Conservation (phyloP, 2,329 filamentous ascomycete genomes). For the Periconia digitata region DNA sequence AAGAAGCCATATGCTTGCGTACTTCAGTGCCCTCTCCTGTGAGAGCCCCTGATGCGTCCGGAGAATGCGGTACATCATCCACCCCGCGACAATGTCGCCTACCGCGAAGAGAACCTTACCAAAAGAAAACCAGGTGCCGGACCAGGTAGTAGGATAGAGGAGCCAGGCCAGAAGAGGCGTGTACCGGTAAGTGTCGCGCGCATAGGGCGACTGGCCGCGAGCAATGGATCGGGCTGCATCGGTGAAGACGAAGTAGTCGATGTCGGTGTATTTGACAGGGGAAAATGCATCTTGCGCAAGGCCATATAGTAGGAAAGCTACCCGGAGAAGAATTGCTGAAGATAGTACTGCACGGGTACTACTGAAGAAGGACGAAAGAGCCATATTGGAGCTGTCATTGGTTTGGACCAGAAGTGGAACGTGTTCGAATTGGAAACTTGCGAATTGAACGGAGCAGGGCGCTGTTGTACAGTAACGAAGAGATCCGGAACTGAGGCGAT, state of each 20-base stretch:
- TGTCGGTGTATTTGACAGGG: slow-evolving; percentile 95
- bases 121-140: slow-evolving; percentile 70
- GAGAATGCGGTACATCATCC: slow-evolving; percentile 66
- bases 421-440: background rate
- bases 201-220: slow-evolving; percentile 73
- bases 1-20: slow-evolving; percentile 85
- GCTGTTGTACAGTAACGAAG: no score
- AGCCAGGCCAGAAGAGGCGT: slow-evolving; percentile 93
- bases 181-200: slow-evolving; percentile 92
- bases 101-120: slow-evolving; percentile 86
- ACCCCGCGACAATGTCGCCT: slow-evolving; percentile 83
- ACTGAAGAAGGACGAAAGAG: slow-evolving; percentile 35
- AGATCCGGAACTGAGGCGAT: no score
- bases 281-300: slow-evolving; percentile 90
- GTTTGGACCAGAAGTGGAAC: background rate
- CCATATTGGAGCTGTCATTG: slow-evolving; percentile 15
- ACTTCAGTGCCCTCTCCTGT: slow-evolving; percentile 63
- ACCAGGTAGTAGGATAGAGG: slow-evolving; percentile 74
- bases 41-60: slow-evolving; percentile 37
- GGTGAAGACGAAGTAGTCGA: slow-evolving; percentile 98
- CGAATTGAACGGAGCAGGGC: no score
- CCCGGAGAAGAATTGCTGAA: slow-evolving; percentile 63
- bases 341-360: slow-evolving; percentile 44
- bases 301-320: slow-evolving; percentile 79
- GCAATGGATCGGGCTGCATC: slow-evolving; percentile 82